These are phyloP conservation scores for Pichia terricola DNA, from an alignment of 1,139 yeast species.

Conservation along the genomic window DNA sequence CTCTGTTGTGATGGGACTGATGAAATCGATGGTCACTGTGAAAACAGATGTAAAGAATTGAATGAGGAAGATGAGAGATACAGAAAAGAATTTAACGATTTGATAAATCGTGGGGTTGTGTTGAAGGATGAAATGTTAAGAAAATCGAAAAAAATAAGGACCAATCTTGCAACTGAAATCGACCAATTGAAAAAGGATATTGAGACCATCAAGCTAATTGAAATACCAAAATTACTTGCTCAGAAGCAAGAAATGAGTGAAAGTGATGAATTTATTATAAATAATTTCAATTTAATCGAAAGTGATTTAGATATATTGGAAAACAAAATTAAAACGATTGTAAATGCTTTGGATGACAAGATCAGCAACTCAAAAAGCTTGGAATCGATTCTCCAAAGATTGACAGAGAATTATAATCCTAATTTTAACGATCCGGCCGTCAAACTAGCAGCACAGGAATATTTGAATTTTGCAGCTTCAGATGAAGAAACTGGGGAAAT, in stretches of 20 bases:
- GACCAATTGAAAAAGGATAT: slow-evolving; percentile 12
- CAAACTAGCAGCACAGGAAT: slow-evolving; percentile 56
- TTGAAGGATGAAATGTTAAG: slow-evolving; percentile 16
- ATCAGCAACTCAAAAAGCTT: slow-evolving; percentile 21
- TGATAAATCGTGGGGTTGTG: slow-evolving; percentile 27
- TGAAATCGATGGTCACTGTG: slow-evolving; percentile 48
- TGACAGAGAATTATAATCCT: slow-evolving; percentile 64
- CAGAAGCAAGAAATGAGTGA: slow-evolving; percentile 6
- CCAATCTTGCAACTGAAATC: slow-evolving; percentile 7
- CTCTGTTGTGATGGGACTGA: slow-evolving; percentile 94
- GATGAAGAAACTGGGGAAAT: neutral
- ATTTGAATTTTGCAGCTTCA: slow-evolving; percentile 41
- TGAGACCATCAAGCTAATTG: slow-evolving; percentile 5
- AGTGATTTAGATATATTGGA: slow-evolving; percentile 3
- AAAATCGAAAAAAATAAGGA: slow-evolving; percentile 19
- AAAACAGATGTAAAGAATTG: slow-evolving; percentile 47
- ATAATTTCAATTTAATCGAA: slow-evolving; percentile 19
- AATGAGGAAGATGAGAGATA: slow-evolving; percentile 28
- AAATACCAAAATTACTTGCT: slow-evolving; percentile 1
- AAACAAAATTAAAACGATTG: neutral
- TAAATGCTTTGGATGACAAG: neutral
- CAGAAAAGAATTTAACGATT: slow-evolving; percentile 23
- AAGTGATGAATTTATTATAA: slow-evolving; percentile 17
- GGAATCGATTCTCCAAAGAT: slow-evolving; percentile 35
- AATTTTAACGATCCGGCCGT: slow-evolving; percentile 88